Evolutionary conservation across 352 stramenopile genomes (phyloP).

Genomic region (Discostella stelligera): DNA sequence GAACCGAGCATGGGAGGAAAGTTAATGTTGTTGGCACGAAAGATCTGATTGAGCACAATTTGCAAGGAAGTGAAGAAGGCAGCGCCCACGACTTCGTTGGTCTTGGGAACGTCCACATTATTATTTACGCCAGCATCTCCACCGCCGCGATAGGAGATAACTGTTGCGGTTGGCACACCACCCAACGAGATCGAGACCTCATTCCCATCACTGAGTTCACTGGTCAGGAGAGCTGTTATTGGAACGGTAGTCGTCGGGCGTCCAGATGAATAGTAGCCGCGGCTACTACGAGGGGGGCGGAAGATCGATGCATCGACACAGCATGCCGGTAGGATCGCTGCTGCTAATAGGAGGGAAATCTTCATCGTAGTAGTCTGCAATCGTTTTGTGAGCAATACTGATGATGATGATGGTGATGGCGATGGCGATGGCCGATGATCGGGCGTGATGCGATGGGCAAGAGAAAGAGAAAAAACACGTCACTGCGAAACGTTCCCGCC

Average conservation of each 20-base stretch:
- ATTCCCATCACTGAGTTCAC: not conserved
- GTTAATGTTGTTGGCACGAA: constrained; percentile 50
- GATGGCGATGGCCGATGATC: no score
- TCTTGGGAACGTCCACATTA: constrained; percentile 33
- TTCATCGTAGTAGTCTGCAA: constrained; percentile 6
- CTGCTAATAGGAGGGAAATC: constrained; percentile 21
- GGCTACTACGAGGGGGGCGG: constrained; percentile 13
- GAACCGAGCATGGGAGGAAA: constrained; percentile 72
- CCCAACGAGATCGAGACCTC: not conserved
- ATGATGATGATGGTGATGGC: not conserved
- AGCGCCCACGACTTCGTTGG: constrained; percentile 40
- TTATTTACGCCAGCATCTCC: constrained; percentile 18
- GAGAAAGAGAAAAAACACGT: not conserved
- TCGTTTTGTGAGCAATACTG: not conserved
- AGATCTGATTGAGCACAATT: constrained; percentile 56
- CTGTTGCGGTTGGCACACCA: not conserved
- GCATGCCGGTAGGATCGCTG: constrained; percentile 11
- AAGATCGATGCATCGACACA: constrained; percentile 29
- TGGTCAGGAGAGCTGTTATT: not conserved
- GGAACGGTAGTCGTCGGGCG: not conserved
- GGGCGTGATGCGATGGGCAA: not conserved
- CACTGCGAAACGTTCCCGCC: not conserved
- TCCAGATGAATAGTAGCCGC: constrained; percentile 6
- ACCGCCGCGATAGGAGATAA: constrained; percentile 27
- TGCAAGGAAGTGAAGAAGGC: constrained; percentile 52